Conservation (phyloP, 805 yeast genomes). For the Middelhovenomyces tepae region DNA sequence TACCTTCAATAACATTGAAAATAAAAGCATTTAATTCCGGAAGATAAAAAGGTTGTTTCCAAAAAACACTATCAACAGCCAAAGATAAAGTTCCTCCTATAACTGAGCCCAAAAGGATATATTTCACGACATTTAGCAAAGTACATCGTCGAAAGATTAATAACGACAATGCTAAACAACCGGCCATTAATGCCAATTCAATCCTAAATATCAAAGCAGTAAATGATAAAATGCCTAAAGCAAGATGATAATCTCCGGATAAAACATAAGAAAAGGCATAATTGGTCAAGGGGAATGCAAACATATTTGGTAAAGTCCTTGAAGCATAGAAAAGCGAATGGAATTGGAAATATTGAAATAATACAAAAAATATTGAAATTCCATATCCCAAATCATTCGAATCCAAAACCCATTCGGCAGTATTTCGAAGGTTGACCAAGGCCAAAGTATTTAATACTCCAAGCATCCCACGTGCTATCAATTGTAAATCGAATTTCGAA, state of each 20-base stretch:
- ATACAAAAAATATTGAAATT: constrained; percentile 47
- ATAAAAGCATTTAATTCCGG: constrained; percentile 71
- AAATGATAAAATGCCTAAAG: constrained; percentile 49
- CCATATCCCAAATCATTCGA: no score
- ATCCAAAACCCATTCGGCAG: constrained; percentile 20
- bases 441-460: constrained; percentile 54
- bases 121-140: constrained; percentile 25
- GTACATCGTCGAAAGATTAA: constrained; percentile 40
- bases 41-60: constrained; percentile 45
- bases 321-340: constrained; percentile 75
- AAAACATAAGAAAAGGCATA: constrained; percentile 45
- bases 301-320: constrained; percentile 77
- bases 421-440: constrained; percentile 42
- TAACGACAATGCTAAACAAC: constrained; percentile 33
- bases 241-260: constrained; percentile 38
- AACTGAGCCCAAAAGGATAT: constrained; percentile 37
- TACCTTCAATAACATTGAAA: constrained; percentile 70
- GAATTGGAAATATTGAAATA: constrained; percentile 60
- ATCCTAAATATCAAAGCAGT: constrained; percentile 61
- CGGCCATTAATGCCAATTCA: constrained; percentile 55
- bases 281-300: constrained; percentile 65
- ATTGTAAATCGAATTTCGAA: constrained; percentile 43
- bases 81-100: constrained; percentile 43
- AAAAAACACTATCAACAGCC: constrained; percentile 64
- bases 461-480: constrained; percentile 47